These are phyloP conservation scores for Pyricularia pennisetigena DNA, from an alignment of 2,329 filamentous ascomycete genomes.

Conservation along the genomic window DNA sequence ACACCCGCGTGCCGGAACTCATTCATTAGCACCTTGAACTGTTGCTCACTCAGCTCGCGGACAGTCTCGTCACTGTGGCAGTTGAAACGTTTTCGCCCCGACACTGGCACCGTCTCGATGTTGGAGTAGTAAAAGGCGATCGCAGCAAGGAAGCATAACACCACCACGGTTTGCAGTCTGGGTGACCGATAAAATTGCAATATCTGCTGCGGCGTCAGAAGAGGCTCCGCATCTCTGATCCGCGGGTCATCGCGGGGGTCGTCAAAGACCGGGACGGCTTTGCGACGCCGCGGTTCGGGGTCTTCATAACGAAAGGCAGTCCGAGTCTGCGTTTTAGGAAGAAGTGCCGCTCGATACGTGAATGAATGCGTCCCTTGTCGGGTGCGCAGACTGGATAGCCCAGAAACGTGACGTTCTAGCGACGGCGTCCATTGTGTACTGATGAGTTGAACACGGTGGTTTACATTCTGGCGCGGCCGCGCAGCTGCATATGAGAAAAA, in stretches of 20 bases:
- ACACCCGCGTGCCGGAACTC: slow-evolving; percentile 40
- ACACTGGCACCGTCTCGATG: slow-evolving; percentile 63
- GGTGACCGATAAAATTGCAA: slow-evolving; percentile 16
- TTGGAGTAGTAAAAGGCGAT: slow-evolving; percentile 56
- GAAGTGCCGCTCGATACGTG: neutral
- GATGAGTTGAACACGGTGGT: neutral
- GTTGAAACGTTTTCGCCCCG: slow-evolving; percentile 65
- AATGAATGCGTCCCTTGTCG: neutral
- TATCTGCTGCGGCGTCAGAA: neutral
- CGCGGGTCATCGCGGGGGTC: neutral
- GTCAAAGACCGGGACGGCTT: neutral
- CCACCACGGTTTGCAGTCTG: slow-evolving; percentile 28
- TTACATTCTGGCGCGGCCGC: neutral
- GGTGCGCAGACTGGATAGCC: neutral
- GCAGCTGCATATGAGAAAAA: neutral
- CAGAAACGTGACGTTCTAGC: neutral
- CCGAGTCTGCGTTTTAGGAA: neutral
- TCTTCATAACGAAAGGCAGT: neutral
- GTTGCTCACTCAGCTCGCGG: slow-evolving; percentile 36
- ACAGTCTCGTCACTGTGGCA: slow-evolving; percentile 48
- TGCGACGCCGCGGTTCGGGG: neutral
- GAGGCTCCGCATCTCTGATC: neutral
- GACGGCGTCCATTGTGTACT: neutral
- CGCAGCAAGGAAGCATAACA: slow-evolving; percentile 31
- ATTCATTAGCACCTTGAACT: slow-evolving; percentile 47